Conservation (phyloP, 208 protist genomes). For the Crithidia expoeki region DNA sequence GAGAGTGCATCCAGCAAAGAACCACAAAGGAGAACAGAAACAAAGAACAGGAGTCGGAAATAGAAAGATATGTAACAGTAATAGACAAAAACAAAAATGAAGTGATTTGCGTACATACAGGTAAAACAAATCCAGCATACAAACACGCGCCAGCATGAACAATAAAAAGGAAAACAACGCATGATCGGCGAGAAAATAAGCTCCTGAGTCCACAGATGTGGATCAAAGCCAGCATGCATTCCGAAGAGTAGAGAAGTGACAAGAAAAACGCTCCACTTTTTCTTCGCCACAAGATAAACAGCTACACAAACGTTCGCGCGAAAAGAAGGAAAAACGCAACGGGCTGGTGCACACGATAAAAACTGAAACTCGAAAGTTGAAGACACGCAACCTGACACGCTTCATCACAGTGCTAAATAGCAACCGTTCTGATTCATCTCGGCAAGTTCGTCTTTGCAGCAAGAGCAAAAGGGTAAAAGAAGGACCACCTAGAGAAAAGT, state of each 20-base stretch:
- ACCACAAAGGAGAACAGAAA: neutral
- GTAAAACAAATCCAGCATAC: slow-evolving; percentile 2
- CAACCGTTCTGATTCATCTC: neutral
- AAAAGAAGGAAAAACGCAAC: neutral
- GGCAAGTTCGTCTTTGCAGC: neutral
- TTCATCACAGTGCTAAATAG: neutral
- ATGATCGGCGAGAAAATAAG: slow-evolving; percentile 3
- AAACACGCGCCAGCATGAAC: neutral
- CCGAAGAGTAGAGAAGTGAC: too few relatives aligned
- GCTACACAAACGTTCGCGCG: neutral
- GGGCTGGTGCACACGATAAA: neutral
- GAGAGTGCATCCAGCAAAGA: neutral
- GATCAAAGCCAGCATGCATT: too few relatives aligned
- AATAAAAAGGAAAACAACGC: slow-evolving; percentile 5
- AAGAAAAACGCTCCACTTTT: too few relatives aligned
- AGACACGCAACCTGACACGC: neutral
- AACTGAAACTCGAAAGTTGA: neutral
- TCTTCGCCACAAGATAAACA: neutral
- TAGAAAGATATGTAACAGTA: slow-evolving; percentile 4
- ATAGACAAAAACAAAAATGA: slow-evolving; percentile 13
- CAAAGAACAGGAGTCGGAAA: slow-evolving; percentile 1
- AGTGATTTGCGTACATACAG: slow-evolving; percentile 9
- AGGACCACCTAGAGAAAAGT: too few relatives aligned
- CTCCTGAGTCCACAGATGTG: too few relatives aligned
- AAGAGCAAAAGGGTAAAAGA: neutral